These are phyloP conservation scores for Chlamydomonas schloesseri DNA, from an alignment of 139 green algal species.

Conservation along the genomic window DNA sequence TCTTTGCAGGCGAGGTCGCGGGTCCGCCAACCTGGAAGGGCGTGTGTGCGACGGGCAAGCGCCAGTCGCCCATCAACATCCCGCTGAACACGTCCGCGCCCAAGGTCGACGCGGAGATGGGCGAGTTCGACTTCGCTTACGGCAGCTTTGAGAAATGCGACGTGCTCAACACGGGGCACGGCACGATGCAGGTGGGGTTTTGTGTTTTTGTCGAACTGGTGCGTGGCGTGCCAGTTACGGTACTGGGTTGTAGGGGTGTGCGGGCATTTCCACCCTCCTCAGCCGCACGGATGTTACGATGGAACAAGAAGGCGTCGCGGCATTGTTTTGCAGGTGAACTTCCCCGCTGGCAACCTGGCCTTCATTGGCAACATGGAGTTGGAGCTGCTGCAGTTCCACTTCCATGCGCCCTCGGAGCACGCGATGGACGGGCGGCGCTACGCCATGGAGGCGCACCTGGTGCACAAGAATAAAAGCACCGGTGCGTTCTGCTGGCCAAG, in stretches of 20 bases:
- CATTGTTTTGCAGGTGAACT: slow-evolving; percentile 62
- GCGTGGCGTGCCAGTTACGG: background rate
- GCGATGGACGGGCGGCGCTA: slow-evolving; percentile 68
- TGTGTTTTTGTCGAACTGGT: background rate
- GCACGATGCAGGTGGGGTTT: slow-evolving; percentile 77
- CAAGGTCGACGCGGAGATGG: slow-evolving; percentile 44
- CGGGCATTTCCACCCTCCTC: background rate
- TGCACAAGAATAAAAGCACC: slow-evolving; percentile 75
- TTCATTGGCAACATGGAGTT: slow-evolving; percentile 61
- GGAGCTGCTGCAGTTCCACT: slow-evolving; percentile 89
- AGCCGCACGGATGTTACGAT: too few relatives aligned
- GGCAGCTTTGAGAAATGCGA: slow-evolving; percentile 48
- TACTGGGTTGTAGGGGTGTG: background rate
- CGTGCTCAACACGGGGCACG: slow-evolving; percentile 80
- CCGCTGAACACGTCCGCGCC: slow-evolving; percentile 39
- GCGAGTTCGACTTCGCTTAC: slow-evolving; percentile 60
- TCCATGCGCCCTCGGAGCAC: slow-evolving; percentile 87
- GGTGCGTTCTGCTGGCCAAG: too few relatives aligned
- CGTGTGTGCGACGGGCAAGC: slow-evolving; percentile 50
- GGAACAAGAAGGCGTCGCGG: too few relatives aligned
- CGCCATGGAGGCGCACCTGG: slow-evolving; percentile 87
- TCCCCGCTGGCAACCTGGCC: slow-evolving; percentile 54
- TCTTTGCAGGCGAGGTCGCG: slow-evolving; percentile 13
- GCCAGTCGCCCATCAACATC: slow-evolving; percentile 69
- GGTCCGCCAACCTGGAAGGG: slow-evolving; percentile 53